Conservation (phyloP, 108 stramenopile species). For the Cyclotella choctawhatcheeana region DNA sequence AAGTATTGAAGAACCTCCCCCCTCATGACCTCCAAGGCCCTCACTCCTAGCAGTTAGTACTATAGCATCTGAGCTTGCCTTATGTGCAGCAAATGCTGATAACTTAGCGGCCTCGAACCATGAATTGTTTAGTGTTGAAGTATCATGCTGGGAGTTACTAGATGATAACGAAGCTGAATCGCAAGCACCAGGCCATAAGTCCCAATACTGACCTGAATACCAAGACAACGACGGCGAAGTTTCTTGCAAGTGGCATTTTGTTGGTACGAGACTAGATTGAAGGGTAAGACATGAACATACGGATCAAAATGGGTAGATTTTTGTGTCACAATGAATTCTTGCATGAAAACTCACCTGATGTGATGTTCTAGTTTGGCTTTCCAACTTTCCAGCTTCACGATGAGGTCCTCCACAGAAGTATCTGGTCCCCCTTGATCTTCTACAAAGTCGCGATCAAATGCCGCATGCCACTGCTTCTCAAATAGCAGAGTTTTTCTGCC, state of each 20-base stretch:
- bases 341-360: no score
- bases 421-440: not conserved
- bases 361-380: conserved; percentile 70
- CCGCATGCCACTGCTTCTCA: conserved; percentile 64
- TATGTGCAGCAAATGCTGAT: conserved; percentile 70
- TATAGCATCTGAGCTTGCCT: conserved; percentile 63
- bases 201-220: conserved; percentile 67
- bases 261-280: conserved; percentile 63
- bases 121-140: conserved; percentile 28
- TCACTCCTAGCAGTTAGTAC: conserved; percentile 53
- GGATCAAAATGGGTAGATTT: no score
- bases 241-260: conserved; percentile 59
- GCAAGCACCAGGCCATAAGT: conserved; percentile 77
- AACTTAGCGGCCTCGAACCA: conserved; percentile 57
- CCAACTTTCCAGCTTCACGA: conserved; percentile 70
- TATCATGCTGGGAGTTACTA: conserved; percentile 26
- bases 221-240: conserved; percentile 73
- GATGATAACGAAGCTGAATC: conserved; percentile 41
- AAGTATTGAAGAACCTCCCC: conserved; percentile 76
- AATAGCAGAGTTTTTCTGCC: conserved; percentile 76
- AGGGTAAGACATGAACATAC: no score
- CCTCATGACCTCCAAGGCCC: conserved; percentile 77
- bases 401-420: conserved; percentile 54
- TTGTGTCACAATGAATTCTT: no score
- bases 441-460: conserved; percentile 77